Base-by-base conservation (phyloP, 306 rosid genomes). In the Acacia acuminata region DNA sequence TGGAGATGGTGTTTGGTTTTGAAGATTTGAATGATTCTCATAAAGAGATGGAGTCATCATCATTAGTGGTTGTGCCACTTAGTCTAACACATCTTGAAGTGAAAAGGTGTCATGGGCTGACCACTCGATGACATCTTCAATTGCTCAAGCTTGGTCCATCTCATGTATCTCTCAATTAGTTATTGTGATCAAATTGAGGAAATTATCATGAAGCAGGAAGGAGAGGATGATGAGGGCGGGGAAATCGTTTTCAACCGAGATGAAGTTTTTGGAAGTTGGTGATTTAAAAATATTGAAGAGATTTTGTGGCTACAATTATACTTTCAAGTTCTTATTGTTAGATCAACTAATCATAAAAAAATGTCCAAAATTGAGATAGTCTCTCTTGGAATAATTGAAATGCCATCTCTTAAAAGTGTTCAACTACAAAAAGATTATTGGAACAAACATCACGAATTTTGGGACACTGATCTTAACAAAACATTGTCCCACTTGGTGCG, bases 71-170 rank as follows among this genome's bases (percentile, higher is more conserved):
- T 47, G 17, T 47, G 51, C 51, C 51, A 0, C 17, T 50, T 1
- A 76, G 42, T 76, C 22, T 76, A 4, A 24, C 14, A 58, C 3
- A 22, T 36, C n/a, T 76, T 2, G 0, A 14, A 0, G 40, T 76
- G 40, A 0, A 0, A 0, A 0, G 0, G 0, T 77, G 71, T 43
- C 0, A 0, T 1, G 15, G 19, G 10, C 13, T 77, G 42, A 15
- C 43, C 17, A 14, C 27, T 61, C 16, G 19, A 3, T 77, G 14
- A 77, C 56, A 0, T 42, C 71, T 15, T 61, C 58, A 10, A 27
- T 17, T 4, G 42, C 58, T 13, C 30, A 61, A 44, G 43, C 11
- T 45, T 63, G 19, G 43, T 43, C 11, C 43, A 42, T 7, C 71
- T 61, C 19, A 42, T 42, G 27, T 19, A 15, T 0, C 10, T 77